Evolutionary conservation across 345 rosid genomes (phyloP).

Genomic region (Eucalyptus sp.): DNA sequence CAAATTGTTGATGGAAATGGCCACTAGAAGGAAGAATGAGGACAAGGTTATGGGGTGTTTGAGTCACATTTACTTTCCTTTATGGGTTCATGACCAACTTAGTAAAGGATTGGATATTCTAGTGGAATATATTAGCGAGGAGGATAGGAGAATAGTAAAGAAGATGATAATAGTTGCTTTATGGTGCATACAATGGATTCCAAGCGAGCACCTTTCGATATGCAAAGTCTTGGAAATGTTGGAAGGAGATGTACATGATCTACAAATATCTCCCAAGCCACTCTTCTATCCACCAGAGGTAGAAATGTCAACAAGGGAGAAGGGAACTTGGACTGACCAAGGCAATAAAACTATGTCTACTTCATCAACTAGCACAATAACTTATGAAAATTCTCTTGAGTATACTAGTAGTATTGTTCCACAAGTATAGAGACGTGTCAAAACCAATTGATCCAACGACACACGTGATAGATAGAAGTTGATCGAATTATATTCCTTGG

Average conservation of each 20-base stretch:
- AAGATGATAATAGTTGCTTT: not conserved
- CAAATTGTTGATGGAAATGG: not conserved
- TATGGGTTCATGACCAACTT: not conserved
- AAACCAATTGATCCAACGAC: not conserved
- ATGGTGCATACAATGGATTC: too few species aligned
- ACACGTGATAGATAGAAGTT: not conserved
- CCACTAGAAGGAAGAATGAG: not conserved
- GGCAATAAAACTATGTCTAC: not conserved
- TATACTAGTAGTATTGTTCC: not conserved
- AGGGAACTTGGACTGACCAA: not conserved
- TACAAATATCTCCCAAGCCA: not conserved
- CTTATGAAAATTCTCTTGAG: not conserved
- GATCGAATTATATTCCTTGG: not conserved
- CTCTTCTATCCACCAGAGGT: not conserved
- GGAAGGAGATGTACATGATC: not conserved
- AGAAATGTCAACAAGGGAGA: not conserved
- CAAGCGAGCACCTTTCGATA: fast-evolving
- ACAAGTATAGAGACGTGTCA: not conserved
- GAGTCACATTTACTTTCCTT: not conserved
- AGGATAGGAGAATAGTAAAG: not conserved
- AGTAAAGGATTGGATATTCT: not conserved
- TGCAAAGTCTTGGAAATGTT: too few species aligned
- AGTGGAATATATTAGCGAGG: fast-evolving
- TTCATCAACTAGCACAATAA: not conserved
- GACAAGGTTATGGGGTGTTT: not conserved